These are phyloP conservation scores for Wallacemonas sp. DNA, from an alignment of 208 protist species.

Conservation along the genomic window DNA sequence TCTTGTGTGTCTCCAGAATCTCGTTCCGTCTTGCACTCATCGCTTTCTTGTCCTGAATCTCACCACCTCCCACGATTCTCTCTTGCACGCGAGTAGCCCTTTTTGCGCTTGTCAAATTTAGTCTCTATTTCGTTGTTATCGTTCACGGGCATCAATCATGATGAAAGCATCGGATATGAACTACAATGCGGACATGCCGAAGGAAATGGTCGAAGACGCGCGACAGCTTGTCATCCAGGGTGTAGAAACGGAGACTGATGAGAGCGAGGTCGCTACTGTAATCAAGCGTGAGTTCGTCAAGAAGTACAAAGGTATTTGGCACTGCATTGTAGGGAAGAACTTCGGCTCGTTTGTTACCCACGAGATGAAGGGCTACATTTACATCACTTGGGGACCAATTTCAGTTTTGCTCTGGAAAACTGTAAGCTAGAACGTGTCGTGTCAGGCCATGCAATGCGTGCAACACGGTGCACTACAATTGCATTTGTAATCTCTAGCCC, in stretches of 20 bases:
- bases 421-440: slow-evolving; percentile 61
- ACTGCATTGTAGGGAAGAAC: slow-evolving; percentile 99
- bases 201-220: slow-evolving; percentile 87
- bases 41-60: too few relatives aligned
- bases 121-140: not conserved
- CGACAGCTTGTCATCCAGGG: slow-evolving; percentile 70
- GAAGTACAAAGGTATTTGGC: slow-evolving; percentile 95
- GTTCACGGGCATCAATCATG: slow-evolving; percentile 30
- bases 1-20: too few relatives aligned
- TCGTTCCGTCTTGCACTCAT: too few relatives aligned
- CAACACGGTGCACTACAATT: too few relatives aligned
- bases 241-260: slow-evolving; percentile 76
- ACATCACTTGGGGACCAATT: slow-evolving; percentile 99
- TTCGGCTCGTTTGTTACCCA: slow-evolving; percentile 99
- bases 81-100: too few relatives aligned
- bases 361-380: slow-evolving; percentile 99
- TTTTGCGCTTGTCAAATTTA: too few relatives aligned
- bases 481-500: too few relatives aligned
- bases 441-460: too few relatives aligned
- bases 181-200: slow-evolving; percentile 90
- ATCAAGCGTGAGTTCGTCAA: slow-evolving; percentile 88
- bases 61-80: too few relatives aligned
- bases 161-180: slow-evolving; percentile 79
- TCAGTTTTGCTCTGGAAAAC: slow-evolving; percentile 98
- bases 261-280: slow-evolving; percentile 79